Evolutionary conservation across 2,329 filamentous ascomycete genomes (phyloP).

Genomic region (Truncatella angustata): DNA sequence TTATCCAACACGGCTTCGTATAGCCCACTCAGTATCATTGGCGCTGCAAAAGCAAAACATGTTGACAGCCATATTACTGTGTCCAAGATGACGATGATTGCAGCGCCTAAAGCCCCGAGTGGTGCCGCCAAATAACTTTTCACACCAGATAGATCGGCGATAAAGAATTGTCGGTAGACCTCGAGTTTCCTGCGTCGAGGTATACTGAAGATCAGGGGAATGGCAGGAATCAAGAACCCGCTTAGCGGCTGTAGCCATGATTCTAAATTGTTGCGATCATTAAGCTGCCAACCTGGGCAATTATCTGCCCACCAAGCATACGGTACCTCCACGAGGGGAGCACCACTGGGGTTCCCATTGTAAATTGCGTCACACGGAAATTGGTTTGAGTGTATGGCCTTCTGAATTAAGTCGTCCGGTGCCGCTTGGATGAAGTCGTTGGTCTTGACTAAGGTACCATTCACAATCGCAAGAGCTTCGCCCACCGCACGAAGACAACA

Average conservation of each 20-base stretch:
- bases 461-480: not conserved
- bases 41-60: conserved; percentile 5
- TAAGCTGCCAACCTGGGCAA: conserved; percentile 1
- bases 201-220: conserved; percentile 2
- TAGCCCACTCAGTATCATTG: conserved; percentile 3
- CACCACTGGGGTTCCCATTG: not conserved
- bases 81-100: not conserved
- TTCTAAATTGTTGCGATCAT: not conserved
- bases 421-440: not conserved
- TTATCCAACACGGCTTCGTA: conserved; percentile 3
- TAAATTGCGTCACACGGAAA: conserved; percentile 1
- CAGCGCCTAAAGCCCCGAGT: conserved; percentile 1
- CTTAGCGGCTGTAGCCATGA: conserved; percentile 7
- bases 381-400: not conserved
- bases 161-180: conserved; percentile 6
- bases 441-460: not conserved
- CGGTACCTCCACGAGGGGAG: not conserved
- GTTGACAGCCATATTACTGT: conserved; percentile 5
- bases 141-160: not conserved
- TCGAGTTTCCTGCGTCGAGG: conserved; percentile 4
- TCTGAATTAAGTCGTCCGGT: not conserved
- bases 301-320: not conserved
- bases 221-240: not conserved
- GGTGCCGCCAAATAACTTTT: conserved; percentile 2
- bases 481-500: not conserved